Evolutionary conservation across 805 yeast genomes (phyloP), one percentile per base, ranked within the genome.

Genomic region (Pichia heedii): DNA sequence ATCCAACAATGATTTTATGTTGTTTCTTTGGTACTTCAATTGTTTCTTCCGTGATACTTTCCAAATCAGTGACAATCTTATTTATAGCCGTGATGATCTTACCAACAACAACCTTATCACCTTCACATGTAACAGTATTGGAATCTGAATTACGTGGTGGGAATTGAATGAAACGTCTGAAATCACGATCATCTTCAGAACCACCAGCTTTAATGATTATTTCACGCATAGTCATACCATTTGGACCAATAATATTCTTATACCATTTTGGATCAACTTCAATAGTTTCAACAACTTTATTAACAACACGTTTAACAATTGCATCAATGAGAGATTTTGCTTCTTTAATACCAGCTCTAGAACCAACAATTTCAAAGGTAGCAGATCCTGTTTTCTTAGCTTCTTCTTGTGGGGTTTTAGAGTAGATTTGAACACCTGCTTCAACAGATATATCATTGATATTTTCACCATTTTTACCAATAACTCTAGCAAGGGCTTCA

Each of bases 381-480:
- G 79, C 81, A 42, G 56, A 65, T 5, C 79, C 83, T 15, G 66
- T 49, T 42, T 73, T 80, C 40, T 68, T 69, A 9, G 34, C 39
- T 5, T 34, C 46, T 21, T 68, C 71, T 29, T 60, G 60, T 45
- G 58, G 62, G 45, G 70, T 66, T 44, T 67, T 67, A 50, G 69
- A 67, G 41, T 62, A 57, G 60, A 77, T 70, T 51, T 79, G 81
- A 40, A 79, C 76, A 37, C 81, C 84, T 33, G 79, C 66, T 34
- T 73, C 76, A 41, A 81, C 88, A 48, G 85, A 76, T 45, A 94
- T 81, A 56, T 83, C 85, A 49, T 80, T 84, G 56, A 93, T 82
- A 41, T 73, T 75, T 48, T 85, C 90, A 59, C 97, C 97, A 47
- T 73, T 71, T 57, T 84, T 87, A 55, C 98, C 98, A 60, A 93